phyloP scores from a whole-genome alignment of 257 asterid genomes.

The Lithospermum erythrorhizon region DNA sequence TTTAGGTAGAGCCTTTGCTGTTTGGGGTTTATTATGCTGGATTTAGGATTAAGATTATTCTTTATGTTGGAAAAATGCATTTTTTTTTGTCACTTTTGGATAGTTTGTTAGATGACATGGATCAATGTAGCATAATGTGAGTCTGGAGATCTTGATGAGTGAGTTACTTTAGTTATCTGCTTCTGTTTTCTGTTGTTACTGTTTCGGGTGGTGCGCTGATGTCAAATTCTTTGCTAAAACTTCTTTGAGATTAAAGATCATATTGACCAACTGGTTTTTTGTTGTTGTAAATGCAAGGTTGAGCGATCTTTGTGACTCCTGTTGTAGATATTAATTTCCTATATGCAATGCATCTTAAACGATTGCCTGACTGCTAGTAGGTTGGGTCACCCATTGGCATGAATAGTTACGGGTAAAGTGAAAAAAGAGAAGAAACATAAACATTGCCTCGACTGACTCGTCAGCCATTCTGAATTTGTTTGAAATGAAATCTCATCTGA shows the following conservation, averaged over 20 bases:
- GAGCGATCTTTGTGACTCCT: background rate
- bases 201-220: background rate
- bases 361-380: too few relatives aligned
- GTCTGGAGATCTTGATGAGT: constrained; percentile 30
- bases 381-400: too few relatives aligned
- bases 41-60: background rate
- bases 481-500: too few relatives aligned
- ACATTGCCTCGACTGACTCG: too few relatives aligned
- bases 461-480: too few relatives aligned
- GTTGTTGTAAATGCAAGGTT: background rate
- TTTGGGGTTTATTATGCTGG: background rate
- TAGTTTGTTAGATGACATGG: background rate
- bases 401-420: too few relatives aligned
- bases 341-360: too few relatives aligned
- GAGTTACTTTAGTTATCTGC: background rate
- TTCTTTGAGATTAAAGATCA: background rate
- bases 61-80: background rate
- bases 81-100: background rate
- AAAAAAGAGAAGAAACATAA: too few relatives aligned
- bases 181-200: background rate
- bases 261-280: background rate
- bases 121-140: constrained; percentile 7
- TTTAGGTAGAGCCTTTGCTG: background rate
- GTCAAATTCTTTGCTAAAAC: background rate
- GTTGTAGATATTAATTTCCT: background rate